Evolutionary conservation across 371 early-diverging fungal genomes (phyloP), one percentile per base, ranked within the genome.

Genomic region (Catenaria anguillulae): DNA sequence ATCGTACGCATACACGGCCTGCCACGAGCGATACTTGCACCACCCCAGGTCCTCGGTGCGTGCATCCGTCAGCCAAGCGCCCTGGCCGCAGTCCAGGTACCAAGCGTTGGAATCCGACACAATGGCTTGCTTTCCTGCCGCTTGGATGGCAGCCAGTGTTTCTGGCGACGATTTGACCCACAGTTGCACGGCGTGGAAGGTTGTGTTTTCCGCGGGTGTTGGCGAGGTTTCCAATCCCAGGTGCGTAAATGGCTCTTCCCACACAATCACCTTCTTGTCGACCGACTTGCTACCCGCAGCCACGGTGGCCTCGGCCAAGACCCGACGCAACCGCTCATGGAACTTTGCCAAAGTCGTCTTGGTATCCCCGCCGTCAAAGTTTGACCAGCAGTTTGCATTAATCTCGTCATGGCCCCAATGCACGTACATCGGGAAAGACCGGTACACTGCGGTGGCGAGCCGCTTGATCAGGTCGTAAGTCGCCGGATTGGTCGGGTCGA

Each of bases 331-430:
- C 52, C 65, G 43, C 37, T 59, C 40, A 63, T 70, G 66, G 62
- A 63, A 74, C 42, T 54, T 46, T 31, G 33, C 60, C 36, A 74
- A 52, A 23, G 69, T 52, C 19, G 62, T 43, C 36, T 62, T 62
- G 43, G 68, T 66, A 40, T 64, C 48, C 56, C 13, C 62, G 62
- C 55, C 69, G 55, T 36, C 65, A 64, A 56, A 78, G 73, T 24
- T 61, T 60, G 17, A 61, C 78, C 81, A 89, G 71, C 87, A 87
- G 23, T 75, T 72, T 21, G 73, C 67, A 48, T 82, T 82, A 63
- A 88, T 79, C 67, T 89, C 90, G 71, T 89, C 90, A 60, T 83
- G 84, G 58, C 88, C 86, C 21, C 80, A 69, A 66, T 89, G 88
- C 68, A 83, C 81, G 61, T 76, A 69, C 12, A 68, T 88, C 90